These are phyloP conservation scores for Mangifera indica DNA, from an alignment of 345 rosid genomes.

Conservation along the genomic window DNA sequence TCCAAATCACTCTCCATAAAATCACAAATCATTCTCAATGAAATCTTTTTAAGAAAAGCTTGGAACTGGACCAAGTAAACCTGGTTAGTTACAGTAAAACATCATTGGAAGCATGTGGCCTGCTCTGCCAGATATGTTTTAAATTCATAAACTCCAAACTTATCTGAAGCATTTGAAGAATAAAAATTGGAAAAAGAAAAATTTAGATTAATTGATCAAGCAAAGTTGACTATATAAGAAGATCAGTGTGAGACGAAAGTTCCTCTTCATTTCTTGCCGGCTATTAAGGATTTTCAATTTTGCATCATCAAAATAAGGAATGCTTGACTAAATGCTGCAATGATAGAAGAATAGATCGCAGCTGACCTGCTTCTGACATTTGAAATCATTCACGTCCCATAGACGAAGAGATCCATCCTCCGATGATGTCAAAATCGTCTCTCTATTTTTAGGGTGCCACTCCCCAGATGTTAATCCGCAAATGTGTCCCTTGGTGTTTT, in stretches of 20 bases:
- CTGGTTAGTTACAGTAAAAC: neutral
- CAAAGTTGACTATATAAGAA: neutral
- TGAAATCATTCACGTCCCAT: constrained; percentile 97
- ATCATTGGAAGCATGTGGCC: neutral
- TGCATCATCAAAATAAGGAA: neutral
- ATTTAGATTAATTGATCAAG: neutral
- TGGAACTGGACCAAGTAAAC: neutral
- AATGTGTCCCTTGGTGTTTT: constrained; percentile 95
- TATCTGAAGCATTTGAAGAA: neutral
- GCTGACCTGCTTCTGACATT: constrained; percentile 85
- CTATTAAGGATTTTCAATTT: neutral
- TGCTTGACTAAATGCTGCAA: neutral
- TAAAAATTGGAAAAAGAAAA: neutral
- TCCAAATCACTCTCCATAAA: neutral
- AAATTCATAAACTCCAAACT: neutral
- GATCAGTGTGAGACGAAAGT: no score
- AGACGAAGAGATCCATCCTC: constrained; percentile 96
- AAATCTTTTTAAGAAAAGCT: neutral
- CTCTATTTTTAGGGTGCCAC: constrained; percentile 87
- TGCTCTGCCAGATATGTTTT: neutral
- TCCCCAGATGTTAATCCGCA: constrained; percentile 93
- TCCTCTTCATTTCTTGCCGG: no score
- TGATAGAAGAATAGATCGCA: neutral
- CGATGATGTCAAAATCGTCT: constrained; percentile 87
- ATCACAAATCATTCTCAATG: neutral